Conservation (phyloP, 805 yeast genomes). For the Kazachstania bromeliacearum region DNA sequence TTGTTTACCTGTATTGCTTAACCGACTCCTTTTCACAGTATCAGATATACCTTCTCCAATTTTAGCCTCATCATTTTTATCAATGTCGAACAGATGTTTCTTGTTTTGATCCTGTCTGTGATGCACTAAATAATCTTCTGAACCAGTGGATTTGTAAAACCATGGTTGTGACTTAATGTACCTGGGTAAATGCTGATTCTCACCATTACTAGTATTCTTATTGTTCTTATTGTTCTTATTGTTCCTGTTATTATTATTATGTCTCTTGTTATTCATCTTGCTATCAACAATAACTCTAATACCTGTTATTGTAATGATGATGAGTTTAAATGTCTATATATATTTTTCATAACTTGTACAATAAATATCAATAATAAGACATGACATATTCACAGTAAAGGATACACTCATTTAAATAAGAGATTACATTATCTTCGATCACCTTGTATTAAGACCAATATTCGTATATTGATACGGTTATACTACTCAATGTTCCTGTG, state of each 20-base stretch:
- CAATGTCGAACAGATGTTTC: constrained; percentile 33
- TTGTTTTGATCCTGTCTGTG: constrained; percentile 36
- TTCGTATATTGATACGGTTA: no score
- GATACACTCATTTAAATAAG: no score
- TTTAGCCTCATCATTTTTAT: constrained; percentile 41
- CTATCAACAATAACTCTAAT: no score
- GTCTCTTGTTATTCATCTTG: not conserved
- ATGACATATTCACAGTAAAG: no score
- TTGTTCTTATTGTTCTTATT: constrained; percentile 2
- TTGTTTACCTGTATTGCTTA: not conserved
- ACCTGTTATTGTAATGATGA: no score
- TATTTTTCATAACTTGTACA: no score
- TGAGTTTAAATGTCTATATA: no score
- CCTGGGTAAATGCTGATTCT: constrained; percentile 24
- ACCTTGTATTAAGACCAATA: no score
- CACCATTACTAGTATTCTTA: constrained; percentile 4
- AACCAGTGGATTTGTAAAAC: constrained; percentile 26
- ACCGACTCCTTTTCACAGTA: constrained; percentile 8
- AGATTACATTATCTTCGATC: no score
- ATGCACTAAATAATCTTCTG: constrained; percentile 44
- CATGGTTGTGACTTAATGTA: constrained; percentile 29
- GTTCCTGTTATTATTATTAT: not conserved
- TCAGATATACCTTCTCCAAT: constrained; percentile 51
- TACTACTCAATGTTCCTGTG: no score
- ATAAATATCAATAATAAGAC: no score